These are phyloP conservation scores for Aspergillus flavus DNA, from an alignment of 2,329 filamentous ascomycete species.

Conservation along the genomic window DNA sequence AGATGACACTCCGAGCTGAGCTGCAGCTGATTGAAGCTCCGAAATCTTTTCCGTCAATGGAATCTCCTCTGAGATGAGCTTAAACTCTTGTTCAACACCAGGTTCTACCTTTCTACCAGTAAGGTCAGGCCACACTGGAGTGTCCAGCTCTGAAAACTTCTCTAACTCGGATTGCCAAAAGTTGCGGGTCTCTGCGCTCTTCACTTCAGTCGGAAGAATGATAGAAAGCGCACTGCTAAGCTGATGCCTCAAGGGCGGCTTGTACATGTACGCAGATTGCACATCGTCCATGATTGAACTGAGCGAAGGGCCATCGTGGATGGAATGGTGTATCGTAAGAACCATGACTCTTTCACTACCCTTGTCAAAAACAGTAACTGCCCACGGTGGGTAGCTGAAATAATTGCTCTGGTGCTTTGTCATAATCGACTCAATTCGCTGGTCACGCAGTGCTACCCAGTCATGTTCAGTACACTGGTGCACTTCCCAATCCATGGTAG, in stretches of 20 bases:
- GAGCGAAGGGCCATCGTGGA: slow-evolving; percentile 37
- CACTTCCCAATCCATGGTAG: slow-evolving; percentile 29
- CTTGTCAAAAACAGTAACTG: slow-evolving; percentile 36
- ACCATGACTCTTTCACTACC: slow-evolving; percentile 34
- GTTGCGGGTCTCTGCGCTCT: slow-evolving; percentile 16
- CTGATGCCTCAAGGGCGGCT: slow-evolving; percentile 27
- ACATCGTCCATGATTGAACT: slow-evolving; percentile 32
- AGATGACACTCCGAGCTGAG: slow-evolving; percentile 30
- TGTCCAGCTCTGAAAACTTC: slow-evolving; percentile 26
- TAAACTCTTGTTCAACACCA: slow-evolving; percentile 16
- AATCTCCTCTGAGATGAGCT: slow-evolving; percentile 23
- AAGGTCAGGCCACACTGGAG: slow-evolving; percentile 32
- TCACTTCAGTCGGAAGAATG: slow-evolving; percentile 21
- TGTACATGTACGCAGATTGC: slow-evolving; percentile 24
- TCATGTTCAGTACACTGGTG: slow-evolving; percentile 18
- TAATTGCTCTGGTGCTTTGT: slow-evolving; percentile 28
- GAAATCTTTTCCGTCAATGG: slow-evolving; percentile 18
- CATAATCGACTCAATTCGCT: slow-evolving; percentile 28
- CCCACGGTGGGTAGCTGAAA: slow-evolving; percentile 40
- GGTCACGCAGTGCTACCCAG: slow-evolving; percentile 16
- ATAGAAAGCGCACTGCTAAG: slow-evolving; percentile 30
- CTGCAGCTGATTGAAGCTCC: slow-evolving; percentile 23
- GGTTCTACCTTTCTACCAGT: slow-evolving; percentile 21
- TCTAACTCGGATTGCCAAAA: slow-evolving; percentile 32
- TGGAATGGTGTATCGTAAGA: slow-evolving; percentile 39